Evolutionary conservation across 305 asterid species (phyloP), one percentile per base, ranked within the genome.

Genomic region (Plantago lanceolata): DNA sequence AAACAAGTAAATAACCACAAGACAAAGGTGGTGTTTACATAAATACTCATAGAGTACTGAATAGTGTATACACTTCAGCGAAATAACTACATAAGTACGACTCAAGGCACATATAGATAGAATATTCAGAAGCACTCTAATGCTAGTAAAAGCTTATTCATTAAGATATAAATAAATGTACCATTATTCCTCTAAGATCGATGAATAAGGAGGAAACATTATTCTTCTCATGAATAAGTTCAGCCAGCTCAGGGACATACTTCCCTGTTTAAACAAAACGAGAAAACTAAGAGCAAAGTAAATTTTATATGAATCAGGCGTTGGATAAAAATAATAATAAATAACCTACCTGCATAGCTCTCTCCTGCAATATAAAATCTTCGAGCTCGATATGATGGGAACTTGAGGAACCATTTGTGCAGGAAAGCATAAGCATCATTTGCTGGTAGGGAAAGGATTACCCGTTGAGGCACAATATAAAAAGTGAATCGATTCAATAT

Each of bases 211-310:
- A 84, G 56, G 84, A 73, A 67, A 87, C 73, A 35, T 66, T 59
- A 70, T 92, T 92, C 71, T 80, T 89, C 71, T 85, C 91, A 53
- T 76, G 83, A 70, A 92, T 78, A 51, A 89, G 73, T 70, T 89
- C 97, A 52, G 98, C 94, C 69, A 92, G 84, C 86, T 89, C 96
- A 8, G 97, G 98, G 19, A 89, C 81, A 64, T 89, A 92, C 51
- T 87, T 87, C 48, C 96, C 95, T 85, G 71, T 65, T 19, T 75
- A 31, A 69, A 64, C 59, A 73, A 8, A 18, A 14, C 44, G 68
- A 20, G 9, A 37, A 64, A 48, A 28, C 53, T 89, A 85, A 35
- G 96, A 81, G 77, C 89, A 96, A 16, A 84, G 78, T 72, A 90
- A 7, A 33, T 33, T 96, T 89, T 86, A 69, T 40, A 37, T 29